phyloP scores from a whole-genome alignment of 805 yeast genomes.

The Dipodascopsis uninucleata region DNA sequence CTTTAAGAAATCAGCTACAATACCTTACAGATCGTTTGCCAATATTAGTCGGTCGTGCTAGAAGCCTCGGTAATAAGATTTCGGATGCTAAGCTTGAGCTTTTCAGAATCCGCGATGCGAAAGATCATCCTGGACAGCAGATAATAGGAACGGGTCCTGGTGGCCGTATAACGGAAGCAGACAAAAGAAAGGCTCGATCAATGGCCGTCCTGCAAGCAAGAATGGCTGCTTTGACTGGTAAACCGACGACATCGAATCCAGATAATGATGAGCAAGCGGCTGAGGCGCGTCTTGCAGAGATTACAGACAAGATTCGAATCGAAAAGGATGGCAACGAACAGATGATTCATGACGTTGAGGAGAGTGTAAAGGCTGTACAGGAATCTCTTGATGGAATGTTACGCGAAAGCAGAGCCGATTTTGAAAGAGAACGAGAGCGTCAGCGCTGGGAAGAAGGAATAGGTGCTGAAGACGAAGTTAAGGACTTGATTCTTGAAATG shows the following conservation, averaged over 20 bases:
- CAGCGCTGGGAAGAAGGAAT: conserved; percentile 79
- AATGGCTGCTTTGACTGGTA: conserved; percentile 92
- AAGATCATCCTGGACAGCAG: conserved; percentile 61
- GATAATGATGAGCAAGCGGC: conserved; percentile 51
- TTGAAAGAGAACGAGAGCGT: conserved; percentile 44
- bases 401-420: conserved; percentile 36
- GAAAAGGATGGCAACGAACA: conserved; percentile 56
- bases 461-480: conserved; percentile 68
- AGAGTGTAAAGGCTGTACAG: conserved; percentile 62
- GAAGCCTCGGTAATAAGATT: conserved; percentile 63
- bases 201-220: conserved; percentile 76
- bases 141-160: conserved; percentile 80
- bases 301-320: conserved; percentile 47
- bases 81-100: conserved; percentile 62
- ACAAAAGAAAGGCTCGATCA: conserved; percentile 72
- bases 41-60: conserved; percentile 58
- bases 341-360: conserved; percentile 67
- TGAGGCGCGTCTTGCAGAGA: conserved; percentile 44
- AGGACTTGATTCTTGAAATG: conserved; percentile 56
- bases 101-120: conserved; percentile 52
- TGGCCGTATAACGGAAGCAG: conserved; percentile 81
- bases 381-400: conserved; percentile 46
- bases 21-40: conserved; percentile 71
- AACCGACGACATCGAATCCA: conserved; percentile 44
- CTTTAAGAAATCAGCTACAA: conserved; percentile 56